Conservation (phyloP, 352 stramenopile species). For the Pythium insidiosum region DNA sequence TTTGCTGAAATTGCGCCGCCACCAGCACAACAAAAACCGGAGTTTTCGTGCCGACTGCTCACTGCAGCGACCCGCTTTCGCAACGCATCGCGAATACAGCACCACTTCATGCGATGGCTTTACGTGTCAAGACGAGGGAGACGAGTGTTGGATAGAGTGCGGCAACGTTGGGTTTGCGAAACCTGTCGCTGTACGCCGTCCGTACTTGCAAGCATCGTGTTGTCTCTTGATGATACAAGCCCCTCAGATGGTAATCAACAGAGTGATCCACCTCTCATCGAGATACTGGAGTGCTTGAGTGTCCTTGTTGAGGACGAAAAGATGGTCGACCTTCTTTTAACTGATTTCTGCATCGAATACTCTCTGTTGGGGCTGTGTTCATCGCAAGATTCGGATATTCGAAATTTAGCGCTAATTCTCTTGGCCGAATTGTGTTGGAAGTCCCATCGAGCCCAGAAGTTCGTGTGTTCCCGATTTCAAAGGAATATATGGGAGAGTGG, state of each 20-base stretch:
- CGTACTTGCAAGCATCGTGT: not conserved
- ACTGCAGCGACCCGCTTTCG: conserved; percentile 6
- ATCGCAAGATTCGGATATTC: not conserved
- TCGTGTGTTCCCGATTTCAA: not conserved
- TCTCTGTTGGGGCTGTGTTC: not conserved
- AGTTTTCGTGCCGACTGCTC: conserved; percentile 2
- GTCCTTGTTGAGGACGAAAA: not conserved
- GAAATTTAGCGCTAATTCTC: not conserved
- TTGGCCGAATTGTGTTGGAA: not conserved
- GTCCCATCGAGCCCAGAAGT: not conserved
- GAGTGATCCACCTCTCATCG: not conserved
- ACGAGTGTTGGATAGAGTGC: not conserved
- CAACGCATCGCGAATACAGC: conserved; percentile 19
- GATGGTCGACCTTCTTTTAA: not conserved
- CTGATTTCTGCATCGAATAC: not conserved
- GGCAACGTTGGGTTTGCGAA: not conserved
- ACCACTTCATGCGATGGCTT: conserved; percentile 16
- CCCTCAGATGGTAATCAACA: not conserved
- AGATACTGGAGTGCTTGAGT: not conserved
- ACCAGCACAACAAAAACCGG: too few relatives aligned
- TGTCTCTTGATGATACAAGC: not conserved
- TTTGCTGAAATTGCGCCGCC: too few relatives aligned
- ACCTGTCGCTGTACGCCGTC: not conserved
- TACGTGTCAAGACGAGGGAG: conserved; percentile 9
- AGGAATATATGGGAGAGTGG: not conserved